phyloP scores from a whole-genome alignment of 305 asterid genomes.

The Solanum chacoense region DNA sequence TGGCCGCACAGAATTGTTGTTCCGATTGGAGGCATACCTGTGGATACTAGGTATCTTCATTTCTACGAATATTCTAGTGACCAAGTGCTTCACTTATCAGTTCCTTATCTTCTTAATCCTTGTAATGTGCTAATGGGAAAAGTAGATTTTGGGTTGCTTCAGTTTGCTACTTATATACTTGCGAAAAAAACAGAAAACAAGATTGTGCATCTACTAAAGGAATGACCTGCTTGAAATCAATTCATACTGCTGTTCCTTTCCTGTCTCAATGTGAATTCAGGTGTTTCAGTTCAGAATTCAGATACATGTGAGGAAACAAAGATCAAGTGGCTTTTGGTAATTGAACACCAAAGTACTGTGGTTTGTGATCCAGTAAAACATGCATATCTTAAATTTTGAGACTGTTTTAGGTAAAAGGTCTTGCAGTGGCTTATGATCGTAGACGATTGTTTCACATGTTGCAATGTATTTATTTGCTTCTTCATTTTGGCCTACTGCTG shows the following conservation, averaged over 20 bases:
- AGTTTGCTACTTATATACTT: background rate
- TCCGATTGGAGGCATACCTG: conserved; percentile 83
- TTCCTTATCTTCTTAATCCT: background rate
- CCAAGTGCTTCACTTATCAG: background rate
- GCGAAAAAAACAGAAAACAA: background rate
- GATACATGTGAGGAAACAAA: background rate
- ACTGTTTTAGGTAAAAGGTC: background rate
- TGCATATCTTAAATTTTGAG: background rate
- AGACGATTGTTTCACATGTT: background rate
- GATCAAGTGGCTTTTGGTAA: background rate
- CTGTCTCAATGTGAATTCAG: background rate
- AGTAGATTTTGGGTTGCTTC: background rate
- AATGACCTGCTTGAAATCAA: background rate
- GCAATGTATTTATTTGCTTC: background rate
- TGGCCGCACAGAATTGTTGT: conserved; percentile 99
- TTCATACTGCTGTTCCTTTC: background rate
- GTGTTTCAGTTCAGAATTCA: background rate
- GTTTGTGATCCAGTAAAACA: background rate
- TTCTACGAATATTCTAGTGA: background rate
- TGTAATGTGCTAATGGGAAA: background rate
- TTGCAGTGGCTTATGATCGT: background rate
- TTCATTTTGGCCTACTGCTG: background rate
- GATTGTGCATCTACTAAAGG: background rate
- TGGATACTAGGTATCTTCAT: conserved; percentile 54
- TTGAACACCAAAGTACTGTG: background rate